phyloP scores from a whole-genome alignment of 1,284 basidiomycete genomes.

The Moesziomyces globuligerus region DNA sequence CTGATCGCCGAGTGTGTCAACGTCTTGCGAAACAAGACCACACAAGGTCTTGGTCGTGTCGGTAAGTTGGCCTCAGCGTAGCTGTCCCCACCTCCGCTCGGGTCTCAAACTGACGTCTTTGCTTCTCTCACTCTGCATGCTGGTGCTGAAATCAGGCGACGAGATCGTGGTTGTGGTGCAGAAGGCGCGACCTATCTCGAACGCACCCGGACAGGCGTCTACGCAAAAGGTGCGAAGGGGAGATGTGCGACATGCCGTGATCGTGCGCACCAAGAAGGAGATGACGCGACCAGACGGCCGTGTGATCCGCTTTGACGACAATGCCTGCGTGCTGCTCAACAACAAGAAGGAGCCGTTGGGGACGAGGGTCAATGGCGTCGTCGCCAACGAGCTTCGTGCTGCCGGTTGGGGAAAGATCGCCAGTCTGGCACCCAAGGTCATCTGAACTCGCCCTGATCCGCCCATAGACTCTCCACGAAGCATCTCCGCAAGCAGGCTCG shows the following conservation, averaged over 20 bases:
- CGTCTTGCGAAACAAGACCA: conserved; percentile 91
- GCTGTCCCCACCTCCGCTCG: no score
- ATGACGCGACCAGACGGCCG: conserved; percentile 87
- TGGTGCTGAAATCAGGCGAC: conserved; percentile 77
- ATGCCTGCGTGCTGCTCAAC: conserved; percentile 93
- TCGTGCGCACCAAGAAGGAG: conserved; percentile 88
- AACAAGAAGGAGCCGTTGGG: conserved; percentile 97
- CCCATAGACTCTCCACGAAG: conserved; percentile 3
- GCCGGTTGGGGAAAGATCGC: conserved; percentile 96
- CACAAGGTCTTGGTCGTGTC: conserved; percentile 76
- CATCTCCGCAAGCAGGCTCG: conserved; percentile 2
- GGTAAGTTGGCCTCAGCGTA: conserved; percentile 68
- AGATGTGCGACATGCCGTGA: conserved; percentile 91
- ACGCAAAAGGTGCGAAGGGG: conserved; percentile 79
- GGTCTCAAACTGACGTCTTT: not conserved
- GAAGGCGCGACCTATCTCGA: conserved; percentile 81
- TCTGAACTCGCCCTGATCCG: conserved; percentile 28
- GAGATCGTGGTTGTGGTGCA: conserved; percentile 97
- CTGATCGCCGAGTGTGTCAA: conserved; percentile 96
- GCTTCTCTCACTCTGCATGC: conserved; percentile 70
- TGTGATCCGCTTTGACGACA: conserved; percentile 92
- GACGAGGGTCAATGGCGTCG: conserved; percentile 91
- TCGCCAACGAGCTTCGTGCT: conserved; percentile 86
- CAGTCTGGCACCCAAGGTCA: conserved; percentile 88
- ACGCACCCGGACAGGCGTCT: conserved; percentile 69